Evolutionary conservation across 371 early-diverging fungal genomes (phyloP), one percentile per base, ranked within the genome.

Genomic region (Mortierella polycephala): DNA sequence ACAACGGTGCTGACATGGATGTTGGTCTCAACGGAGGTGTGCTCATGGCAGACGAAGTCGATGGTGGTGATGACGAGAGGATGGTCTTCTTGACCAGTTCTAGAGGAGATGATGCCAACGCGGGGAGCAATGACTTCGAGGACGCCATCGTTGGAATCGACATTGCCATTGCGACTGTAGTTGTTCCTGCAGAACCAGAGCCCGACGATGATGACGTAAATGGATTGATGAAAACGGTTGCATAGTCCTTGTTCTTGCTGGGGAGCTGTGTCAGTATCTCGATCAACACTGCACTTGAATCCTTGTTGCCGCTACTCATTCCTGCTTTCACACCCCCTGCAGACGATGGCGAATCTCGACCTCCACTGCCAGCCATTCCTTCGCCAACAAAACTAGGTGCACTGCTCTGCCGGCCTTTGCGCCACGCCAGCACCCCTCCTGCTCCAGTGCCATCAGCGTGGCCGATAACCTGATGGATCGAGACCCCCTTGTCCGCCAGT

Each of bases 181-280:
- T 44, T n/a, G 63, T 44, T 14, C 46, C 20, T 2, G 37, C 54
- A 0, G 56, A 23, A 21, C 37, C 11, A 18, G 62, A 12, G 18
- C n/a, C 11, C 21, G 60, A 60, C 1, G 47, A 30, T 13, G 18
- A 8, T 10, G 51, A 30, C 6, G 59, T 42, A 14, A 63, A 41
- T 13, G 60, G 64, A 8, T 56, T 2, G 3, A 57, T 18, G 30
- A 79, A 67, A 13, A 79, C 56, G 7, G 54, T 18, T 0, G 69
- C 63, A 63, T 79, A 79, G 23, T 79, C 80, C 62, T 69, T 73
- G 21, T 69, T 73, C 60, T 73, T 79, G 60, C 18, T 20, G 3
- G 80, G 80, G 12, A 79, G 49, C 10, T 69, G 69, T 0, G 59
- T 56, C 47, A 79, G 56, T 12, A 66, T 53, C 39, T 79, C 80